phyloP scores from a whole-genome alignment of 2,329 filamentous ascomycete genomes.

The Proliferodiscus dingleyae region DNA sequence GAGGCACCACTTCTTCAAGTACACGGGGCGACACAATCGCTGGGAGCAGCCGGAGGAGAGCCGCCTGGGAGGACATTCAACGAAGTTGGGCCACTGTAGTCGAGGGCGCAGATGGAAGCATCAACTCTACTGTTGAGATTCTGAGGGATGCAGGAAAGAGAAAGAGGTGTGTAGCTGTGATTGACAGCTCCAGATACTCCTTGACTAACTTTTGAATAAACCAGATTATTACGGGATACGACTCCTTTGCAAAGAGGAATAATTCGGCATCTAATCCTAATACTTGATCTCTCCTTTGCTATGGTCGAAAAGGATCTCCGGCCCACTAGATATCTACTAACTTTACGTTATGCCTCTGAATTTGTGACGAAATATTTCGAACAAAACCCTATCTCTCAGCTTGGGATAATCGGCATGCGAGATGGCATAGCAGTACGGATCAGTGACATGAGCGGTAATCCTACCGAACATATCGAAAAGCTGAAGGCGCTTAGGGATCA shows the following conservation, averaged over 20 bases:
- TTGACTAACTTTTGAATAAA: conserved; percentile 19
- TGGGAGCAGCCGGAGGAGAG: conserved; percentile 39
- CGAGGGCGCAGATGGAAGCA: conserved; percentile 73
- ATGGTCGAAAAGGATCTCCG: conserved; percentile 95
- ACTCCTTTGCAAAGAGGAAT: conserved; percentile 94
- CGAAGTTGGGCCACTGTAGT: conserved; percentile 69
- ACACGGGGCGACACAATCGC: conserved; percentile 27
- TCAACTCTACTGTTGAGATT: conserved; percentile 67
- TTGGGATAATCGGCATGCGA: conserved; percentile 87
- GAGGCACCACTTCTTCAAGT: conserved; percentile 21
- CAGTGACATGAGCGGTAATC: conserved; percentile 87
- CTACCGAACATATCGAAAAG: conserved; percentile 77
- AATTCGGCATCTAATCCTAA: conserved; percentile 89
- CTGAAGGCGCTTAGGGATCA: conserved; percentile 62
- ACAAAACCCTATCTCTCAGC: conserved; percentile 95
- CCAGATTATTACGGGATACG: conserved; percentile 80
- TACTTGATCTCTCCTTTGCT: conserved; percentile 86
- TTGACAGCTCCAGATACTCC: background rate
- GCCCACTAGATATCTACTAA: conserved; percentile 79
- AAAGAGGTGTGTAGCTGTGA: conserved; percentile 47
- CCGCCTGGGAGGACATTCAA: conserved; percentile 63
- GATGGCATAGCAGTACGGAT: conserved; percentile 84
- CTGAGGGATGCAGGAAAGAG: conserved; percentile 79
- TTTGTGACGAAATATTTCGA: conserved; percentile 96
- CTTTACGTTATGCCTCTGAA: conserved; percentile 74